Evolutionary conservation across 2,329 filamentous ascomycete species (phyloP), one percentile per base, ranked within the genome.

Genomic region (Shiraia bambusicola): DNA sequence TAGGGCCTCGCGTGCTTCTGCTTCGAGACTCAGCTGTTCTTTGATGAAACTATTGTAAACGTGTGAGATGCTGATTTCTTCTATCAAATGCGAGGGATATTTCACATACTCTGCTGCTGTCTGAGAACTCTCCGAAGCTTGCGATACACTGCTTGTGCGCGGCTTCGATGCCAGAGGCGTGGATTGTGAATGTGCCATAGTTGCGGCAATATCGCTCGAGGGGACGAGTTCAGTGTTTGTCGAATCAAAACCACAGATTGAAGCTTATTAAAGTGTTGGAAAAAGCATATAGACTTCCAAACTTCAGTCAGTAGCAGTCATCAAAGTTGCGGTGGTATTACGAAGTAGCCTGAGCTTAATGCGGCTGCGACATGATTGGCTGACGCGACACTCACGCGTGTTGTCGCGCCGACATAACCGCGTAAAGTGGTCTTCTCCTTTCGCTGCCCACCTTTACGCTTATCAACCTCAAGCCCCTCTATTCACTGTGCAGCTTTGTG

Each of bases 1-100:
- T 6, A 98, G 79, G 47, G 88, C 88, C 76, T 98, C 92, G 57
- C 91, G 89, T 33, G 93, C 93, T 72, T 98, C 93, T 14, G 88
- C 88, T 72, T 98, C 93, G 38, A 98, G 84, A 54, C 86, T 83
- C 63, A 96, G 84, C 66, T 98, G 93, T 40, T 83, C 84, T 58
- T 88, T 83, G 54, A 98, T 89, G 66, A 94, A 97, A 19, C 87
- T 92, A 14, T 37, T 17, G 4, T 1, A 12, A 8, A n/a, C 5
- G 13, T 12, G 2, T 51, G 15, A 52, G 42, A 24, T n/a, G 16
- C 1, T 13, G 13, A 12, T 12, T 7, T 6, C 4, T 9, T 22
- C 12, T 4, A 11, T n/a, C n/a, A 4, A 9, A 14, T 12, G 3
- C 4, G 8, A 9, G 11, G 14, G 1, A 7, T 4, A 11, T 8